phyloP scores from a whole-genome alignment of 176 grass and related monocot species.

The maize (Zea mays) region Zm-B73-REFERENCE-NAM-5.0 NC_050103.1:155141501-155142000 shows the following conservation, averaged over 20 bases:
- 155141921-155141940: conserved; percentile 96
- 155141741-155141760: conserved; percentile 81
- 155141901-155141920: conserved; percentile 95
- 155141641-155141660: background rate
- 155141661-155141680: background rate
- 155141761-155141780: conserved; percentile 83
- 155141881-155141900: conserved; percentile 99
- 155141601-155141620: too few relatives aligned
- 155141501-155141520: too few relatives aligned
- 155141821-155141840: conserved; percentile 99
- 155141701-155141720: conserved; percentile 98
- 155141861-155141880: conserved; percentile 89
- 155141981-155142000: conserved; percentile 12
- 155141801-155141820: conserved; percentile 97
- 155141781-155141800: conserved; percentile 91
- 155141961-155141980: conserved; percentile 63
- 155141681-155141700: background rate
- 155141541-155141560: too few relatives aligned
- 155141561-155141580: too few relatives aligned
- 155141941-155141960: conserved; percentile 79
- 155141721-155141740: conserved; percentile 67
- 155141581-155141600: too few relatives aligned
- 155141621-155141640: too few relatives aligned
- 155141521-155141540: too few relatives aligned
- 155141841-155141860: conserved; percentile 93